Percentiles rank a stretch among this genome's conserved stretches.
Conservation (phyloP, 371 early-diverging fungal genomes). For the Chytridium lagenaria region DNA sequence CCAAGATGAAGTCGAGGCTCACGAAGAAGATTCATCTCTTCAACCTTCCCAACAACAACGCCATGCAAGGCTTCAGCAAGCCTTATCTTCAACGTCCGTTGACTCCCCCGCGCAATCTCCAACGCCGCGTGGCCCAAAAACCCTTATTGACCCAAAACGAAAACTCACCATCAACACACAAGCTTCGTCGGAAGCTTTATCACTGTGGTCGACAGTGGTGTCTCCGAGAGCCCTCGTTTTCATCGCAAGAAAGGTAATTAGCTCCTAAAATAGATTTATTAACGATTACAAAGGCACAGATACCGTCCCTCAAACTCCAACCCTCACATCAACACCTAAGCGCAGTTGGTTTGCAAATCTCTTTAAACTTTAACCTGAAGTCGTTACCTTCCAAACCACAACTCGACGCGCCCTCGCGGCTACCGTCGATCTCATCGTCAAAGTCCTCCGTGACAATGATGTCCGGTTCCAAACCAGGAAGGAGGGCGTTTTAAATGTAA, state of each 20-base stretch:
- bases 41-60: conserved; percentile 15
- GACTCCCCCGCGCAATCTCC: neutral
- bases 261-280: neutral
- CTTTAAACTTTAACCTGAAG: conserved; percentile 51
- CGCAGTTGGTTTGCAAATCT: conserved; percentile 50
- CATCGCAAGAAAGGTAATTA: conserved; percentile 41
- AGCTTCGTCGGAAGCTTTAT: neutral
- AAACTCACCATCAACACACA: conserved; percentile 38
- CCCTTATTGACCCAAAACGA: conserved; percentile 18
- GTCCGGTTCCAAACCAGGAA: conserved; percentile 39
- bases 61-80: neutral
- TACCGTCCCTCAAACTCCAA: neutral
- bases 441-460: conserved; percentile 14
- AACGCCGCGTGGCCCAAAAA: neutral
- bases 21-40: conserved; percentile 8
- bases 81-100: neutral
- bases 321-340: conserved; percentile 45
- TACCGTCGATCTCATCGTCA: neutral
- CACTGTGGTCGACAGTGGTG: conserved; percentile 19
- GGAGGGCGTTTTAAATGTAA: conserved; percentile 58
- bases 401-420: conserved; percentile 6
- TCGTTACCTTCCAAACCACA: conserved; percentile 14
- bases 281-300: neutral
- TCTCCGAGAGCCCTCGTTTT: conserved; percentile 41
- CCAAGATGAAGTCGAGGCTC: neutral